These are phyloP conservation scores for Yarrowia divulgata DNA, from an alignment of 805 yeast genomes.

Conservation along the genomic window DNA sequence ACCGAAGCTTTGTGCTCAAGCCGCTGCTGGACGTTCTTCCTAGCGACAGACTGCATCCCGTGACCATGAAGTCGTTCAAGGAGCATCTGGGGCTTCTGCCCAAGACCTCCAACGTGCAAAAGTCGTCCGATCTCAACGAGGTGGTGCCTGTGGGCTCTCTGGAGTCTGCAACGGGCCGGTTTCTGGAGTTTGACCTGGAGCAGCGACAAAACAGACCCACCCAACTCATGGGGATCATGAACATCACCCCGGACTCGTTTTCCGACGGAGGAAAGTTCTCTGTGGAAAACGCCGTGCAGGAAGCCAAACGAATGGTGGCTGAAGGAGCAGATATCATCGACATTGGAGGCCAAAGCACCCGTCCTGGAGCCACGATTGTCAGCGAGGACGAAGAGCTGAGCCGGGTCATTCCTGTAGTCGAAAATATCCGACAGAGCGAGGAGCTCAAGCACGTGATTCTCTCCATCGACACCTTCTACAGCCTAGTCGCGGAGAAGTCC, in stretches of 20 bases:
- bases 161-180: slow-evolving; percentile 40
- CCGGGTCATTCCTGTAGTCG: slow-evolving; percentile 74
- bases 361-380: slow-evolving; percentile 79
- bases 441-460: slow-evolving; percentile 58
- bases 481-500: slow-evolving; percentile 73
- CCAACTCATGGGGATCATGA: slow-evolving; percentile 83
- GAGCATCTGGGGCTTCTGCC: slow-evolving; percentile 68
- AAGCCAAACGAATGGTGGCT: slow-evolving; percentile 59
- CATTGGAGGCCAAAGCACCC: slow-evolving; percentile 93
- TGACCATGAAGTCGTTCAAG: slow-evolving; percentile 81
- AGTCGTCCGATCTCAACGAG: slow-evolving; percentile 44
- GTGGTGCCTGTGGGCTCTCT: slow-evolving; percentile 42
- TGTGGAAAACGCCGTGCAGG: slow-evolving; percentile 54
- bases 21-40: slow-evolving; percentile 85
- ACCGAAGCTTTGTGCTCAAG: slow-evolving; percentile 85
- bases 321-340: slow-evolving; percentile 82
- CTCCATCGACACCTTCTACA: slow-evolving; percentile 88
- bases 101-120: slow-evolving; percentile 47
- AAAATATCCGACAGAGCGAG: slow-evolving; percentile 60
- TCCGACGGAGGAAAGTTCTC: slow-evolving; percentile 79
- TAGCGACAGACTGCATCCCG: slow-evolving; percentile 75
- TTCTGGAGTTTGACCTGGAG: slow-evolving; percentile 56
- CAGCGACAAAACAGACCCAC: slow-evolving; percentile 58
- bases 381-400: slow-evolving; percentile 68
- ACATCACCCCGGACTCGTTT: slow-evolving; percentile 93